Evolutionary conservation across 148 eudicot genomes (phyloP).

Genomic region (Vaccinium macrocarpon): DNA sequence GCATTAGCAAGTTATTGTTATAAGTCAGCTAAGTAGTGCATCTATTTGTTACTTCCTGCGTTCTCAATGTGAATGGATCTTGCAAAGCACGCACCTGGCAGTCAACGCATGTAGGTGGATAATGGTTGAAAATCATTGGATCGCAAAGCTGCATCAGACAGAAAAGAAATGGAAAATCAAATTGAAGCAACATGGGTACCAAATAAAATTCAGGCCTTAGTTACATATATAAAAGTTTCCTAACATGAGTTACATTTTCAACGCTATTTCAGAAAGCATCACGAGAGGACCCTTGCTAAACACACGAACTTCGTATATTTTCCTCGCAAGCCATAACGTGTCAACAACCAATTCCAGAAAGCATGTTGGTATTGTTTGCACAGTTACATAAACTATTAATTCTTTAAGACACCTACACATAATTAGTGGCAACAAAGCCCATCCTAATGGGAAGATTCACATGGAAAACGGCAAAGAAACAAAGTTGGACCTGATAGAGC

Average conservation of each 20-base stretch:
- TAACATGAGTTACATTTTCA: not conserved
- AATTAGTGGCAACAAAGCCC: not conserved
- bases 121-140: slow-evolving; percentile 88
- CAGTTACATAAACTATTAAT: not conserved
- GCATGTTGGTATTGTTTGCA: not conserved
- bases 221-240: not conserved
- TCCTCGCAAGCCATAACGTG: not conserved
- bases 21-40: not conserved
- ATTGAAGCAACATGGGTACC: slow-evolving; percentile 16
- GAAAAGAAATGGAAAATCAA: slow-evolving; percentile 18
- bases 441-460: not conserved
- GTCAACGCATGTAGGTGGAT: slow-evolving; percentile 71
- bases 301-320: not conserved
- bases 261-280: not conserved
- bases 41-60: not conserved
- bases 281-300: not conserved
- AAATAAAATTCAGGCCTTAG: not conserved
- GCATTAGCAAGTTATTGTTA: not conserved
- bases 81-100: slow-evolving; percentile 53
- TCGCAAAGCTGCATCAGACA: slow-evolving; percentile 69
- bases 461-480: slow-evolving; percentile 21
- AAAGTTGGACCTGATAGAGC: slow-evolving; percentile 66
- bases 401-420: not conserved
- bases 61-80: slow-evolving; percentile 6
- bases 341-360: not conserved